These are phyloP conservation scores for Apiospora pterosperma DNA, from an alignment of 2,329 filamentous ascomycete species.

Conservation along the genomic window DNA sequence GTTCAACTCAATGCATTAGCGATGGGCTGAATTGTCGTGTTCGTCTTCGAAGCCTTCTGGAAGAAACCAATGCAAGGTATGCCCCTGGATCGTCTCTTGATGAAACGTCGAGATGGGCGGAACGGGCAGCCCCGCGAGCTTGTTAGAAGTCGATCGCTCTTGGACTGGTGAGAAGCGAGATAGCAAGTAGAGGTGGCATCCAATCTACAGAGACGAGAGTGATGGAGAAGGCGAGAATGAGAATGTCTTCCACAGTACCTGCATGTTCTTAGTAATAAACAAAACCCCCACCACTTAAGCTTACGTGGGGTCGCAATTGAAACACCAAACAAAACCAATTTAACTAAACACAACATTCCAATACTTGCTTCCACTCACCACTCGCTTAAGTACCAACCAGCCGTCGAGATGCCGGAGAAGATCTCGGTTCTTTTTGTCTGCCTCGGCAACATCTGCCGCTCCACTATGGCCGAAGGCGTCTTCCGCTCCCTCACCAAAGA, in stretches of 20 bases:
- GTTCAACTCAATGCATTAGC: not conserved
- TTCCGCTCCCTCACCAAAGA: constrained; percentile 71
- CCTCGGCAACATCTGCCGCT: constrained; percentile 91
- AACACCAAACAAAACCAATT: not conserved
- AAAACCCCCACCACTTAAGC: not conserved
- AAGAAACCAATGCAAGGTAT: not conserved
- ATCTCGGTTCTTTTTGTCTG: constrained; percentile 90
- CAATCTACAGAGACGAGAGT: not conserved
- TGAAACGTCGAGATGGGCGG: not conserved
- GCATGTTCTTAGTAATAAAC: not conserved
- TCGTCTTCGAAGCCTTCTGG: not conserved
- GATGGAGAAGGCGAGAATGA: not conserved
- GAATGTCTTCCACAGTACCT: not conserved
- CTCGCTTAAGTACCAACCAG: not conserved
- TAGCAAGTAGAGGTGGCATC: not conserved
- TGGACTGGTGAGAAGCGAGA: not conserved
- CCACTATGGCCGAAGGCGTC: constrained; percentile 94
- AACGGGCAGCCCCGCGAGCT: not conserved
- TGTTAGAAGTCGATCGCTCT: not conserved
- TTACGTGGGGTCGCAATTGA: not conserved
- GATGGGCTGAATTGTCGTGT: not conserved
- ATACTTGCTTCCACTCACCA: not conserved
- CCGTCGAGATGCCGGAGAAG: constrained; percentile 17
- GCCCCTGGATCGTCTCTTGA: not conserved
- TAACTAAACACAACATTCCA: too few species aligned